Percentiles rank a stretch among this genome's conserved stretches.
Conservation (phyloP, 2,329 filamentous ascomycete genomes). For the Metarhizium robertsii region DNA sequence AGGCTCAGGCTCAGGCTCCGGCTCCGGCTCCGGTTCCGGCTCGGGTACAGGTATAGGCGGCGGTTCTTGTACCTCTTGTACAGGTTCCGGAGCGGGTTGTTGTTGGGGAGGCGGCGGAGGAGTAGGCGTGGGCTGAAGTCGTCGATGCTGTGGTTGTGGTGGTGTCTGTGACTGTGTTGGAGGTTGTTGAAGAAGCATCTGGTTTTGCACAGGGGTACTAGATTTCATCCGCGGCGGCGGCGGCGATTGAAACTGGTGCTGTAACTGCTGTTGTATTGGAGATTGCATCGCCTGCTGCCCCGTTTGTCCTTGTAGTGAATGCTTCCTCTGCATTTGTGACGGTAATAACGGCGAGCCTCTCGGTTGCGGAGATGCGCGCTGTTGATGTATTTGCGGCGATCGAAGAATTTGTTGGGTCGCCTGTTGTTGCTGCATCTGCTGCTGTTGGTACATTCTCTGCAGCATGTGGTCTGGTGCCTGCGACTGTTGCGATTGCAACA, state of each 20-base stretch:
- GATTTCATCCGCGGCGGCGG: slow-evolving; percentile 3
- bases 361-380: slow-evolving; percentile 8
- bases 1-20: neutral
- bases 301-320: slow-evolving; percentile 7
- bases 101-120: neutral
- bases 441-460: slow-evolving; percentile 8
- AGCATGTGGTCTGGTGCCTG: slow-evolving; percentile 5
- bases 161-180: slow-evolving; percentile 14
- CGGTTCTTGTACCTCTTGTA: slow-evolving; percentile 3
- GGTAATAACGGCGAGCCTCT: slow-evolving; percentile 5
- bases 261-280: slow-evolving; percentile 16
- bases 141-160: slow-evolving; percentile 7
- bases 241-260: slow-evolving; percentile 15
- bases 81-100: neutral
- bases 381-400: slow-evolving; percentile 12
- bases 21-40: neutral
- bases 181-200: slow-evolving; percentile 16
- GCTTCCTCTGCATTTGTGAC: slow-evolving; percentile 9
- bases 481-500: slow-evolving; percentile 7
- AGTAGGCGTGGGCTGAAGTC: slow-evolving; percentile 10
- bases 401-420: slow-evolving; percentile 10
- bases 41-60: neutral
- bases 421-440: slow-evolving; percentile 6
- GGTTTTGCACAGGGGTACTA: slow-evolving; percentile 7
- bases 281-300: slow-evolving; percentile 8